These are phyloP conservation scores for Pythium myriotylum DNA, from an alignment of 352 stramenopile species.

Conservation along the genomic window DNA sequence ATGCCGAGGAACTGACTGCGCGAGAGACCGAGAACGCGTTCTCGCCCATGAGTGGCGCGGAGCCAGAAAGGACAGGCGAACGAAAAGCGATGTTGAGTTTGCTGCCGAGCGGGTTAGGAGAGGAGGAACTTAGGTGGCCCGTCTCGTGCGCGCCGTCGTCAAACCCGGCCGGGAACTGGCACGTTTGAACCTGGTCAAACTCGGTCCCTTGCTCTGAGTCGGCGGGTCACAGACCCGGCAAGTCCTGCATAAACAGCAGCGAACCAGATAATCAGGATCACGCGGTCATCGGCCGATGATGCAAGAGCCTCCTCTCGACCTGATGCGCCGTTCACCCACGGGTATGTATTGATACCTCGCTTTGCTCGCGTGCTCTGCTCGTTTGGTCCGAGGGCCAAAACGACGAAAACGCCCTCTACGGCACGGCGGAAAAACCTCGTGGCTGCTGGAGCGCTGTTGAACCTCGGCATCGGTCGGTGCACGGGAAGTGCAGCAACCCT, in stretches of 20 bases:
- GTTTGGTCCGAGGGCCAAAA: too few species aligned
- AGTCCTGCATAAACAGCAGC: slow-evolving; percentile 3
- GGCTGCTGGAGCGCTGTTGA: slow-evolving; percentile 12
- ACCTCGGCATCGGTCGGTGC: slow-evolving; percentile 11
- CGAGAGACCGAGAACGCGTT: neutral
- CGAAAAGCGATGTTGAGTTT: slow-evolving; percentile 8
- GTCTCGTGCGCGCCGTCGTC: slow-evolving; percentile 18
- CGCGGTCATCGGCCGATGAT: neutral
- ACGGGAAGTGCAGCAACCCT: slow-evolving; percentile 17
- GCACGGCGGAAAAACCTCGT: slow-evolving; percentile 10
- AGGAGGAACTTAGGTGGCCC: slow-evolving; percentile 2
- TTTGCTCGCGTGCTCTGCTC: too few species aligned
- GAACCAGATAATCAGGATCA: slow-evolving; percentile 16
- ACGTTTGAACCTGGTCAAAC: slow-evolving; percentile 20
- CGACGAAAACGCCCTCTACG: neutral
- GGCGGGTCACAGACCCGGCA: neutral
- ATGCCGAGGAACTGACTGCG: slow-evolving; percentile 9
- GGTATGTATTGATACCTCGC: too few species aligned
- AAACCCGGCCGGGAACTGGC: slow-evolving; percentile 21
- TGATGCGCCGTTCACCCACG: too few species aligned
- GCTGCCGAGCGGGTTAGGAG: neutral
- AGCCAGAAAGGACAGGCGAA: slow-evolving; percentile 25
- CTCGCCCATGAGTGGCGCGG: neutral
- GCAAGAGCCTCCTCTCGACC: too few species aligned
- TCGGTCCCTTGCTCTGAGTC: too few species aligned